Evolutionary conservation across 2,329 filamentous ascomycete genomes (phyloP), one percentile per base, ranked within the genome.

Genomic region (Byssochlamys sp.): DNA sequence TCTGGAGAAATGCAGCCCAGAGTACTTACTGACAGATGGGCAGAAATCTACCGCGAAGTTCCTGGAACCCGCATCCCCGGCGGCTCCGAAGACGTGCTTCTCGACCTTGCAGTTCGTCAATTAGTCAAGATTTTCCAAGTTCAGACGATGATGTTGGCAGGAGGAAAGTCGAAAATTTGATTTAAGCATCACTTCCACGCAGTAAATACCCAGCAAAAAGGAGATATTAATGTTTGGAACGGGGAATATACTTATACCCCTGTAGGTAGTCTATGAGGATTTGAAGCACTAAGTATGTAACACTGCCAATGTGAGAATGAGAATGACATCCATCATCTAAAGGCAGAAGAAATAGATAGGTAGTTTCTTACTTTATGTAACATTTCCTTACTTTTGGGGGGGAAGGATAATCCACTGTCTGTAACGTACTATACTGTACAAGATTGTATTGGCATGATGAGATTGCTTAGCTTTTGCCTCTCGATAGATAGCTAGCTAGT

Each of bases 71-170:
- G 82, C 45, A 84, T 88, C 51, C 84, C 85, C 0, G 87, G 87
- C 54, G 87, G 87, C 1, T 85, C 81, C 4, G 87, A 90, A 68
- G 87, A 90, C 68, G 86, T 90, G 1, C 78, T 90, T 74, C 74
- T 89, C 10, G 87, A 90, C 71, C 73, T 90, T 48, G 83, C 84
- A 1, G 80, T 90, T 2, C 74, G 87, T 12, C 87, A 90, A 69
- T 71, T 89, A 58, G 84, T 88, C 39, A 89, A 89, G 76, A 81
- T 87, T 53, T 89, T 84, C 55, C 65, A 70, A 48, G 61, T 64
- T 1, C 66, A 73, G 56, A 66, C 68, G 53, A 67, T 68, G 60
- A 67, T 68, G 56, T 61, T 74, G 50, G 62, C 57, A 29, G 52
- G 57, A 29, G 52, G 57, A 28, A 55, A 63, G 39, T 57, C 63